Percentiles rank a stretch among this genome's conserved stretches.
phyloP scores from a whole-genome alignment of 1,284 basidiomycete genomes.

The Rhodotorula sp. region DNA sequence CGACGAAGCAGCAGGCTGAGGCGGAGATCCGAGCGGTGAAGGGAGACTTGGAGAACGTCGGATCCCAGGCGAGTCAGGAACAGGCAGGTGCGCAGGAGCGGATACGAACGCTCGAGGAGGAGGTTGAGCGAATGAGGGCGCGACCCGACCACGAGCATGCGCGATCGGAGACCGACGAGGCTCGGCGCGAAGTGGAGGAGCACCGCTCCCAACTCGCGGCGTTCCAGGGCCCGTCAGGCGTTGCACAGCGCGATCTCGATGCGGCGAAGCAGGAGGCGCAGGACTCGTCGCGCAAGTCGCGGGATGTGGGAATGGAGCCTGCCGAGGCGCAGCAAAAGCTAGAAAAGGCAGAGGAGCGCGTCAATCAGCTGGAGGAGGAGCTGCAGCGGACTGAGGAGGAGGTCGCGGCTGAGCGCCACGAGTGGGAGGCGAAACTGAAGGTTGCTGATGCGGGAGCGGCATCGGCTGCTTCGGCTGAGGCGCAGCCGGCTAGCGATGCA shows the following conservation, averaged over 20 bases:
- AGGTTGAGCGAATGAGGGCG: constrained; percentile 5
- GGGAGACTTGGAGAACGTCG: background rate
- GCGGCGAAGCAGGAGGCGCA: constrained; percentile 3
- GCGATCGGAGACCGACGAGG: background rate
- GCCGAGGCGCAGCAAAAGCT: constrained; percentile 7
- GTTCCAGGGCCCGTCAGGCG: background rate
- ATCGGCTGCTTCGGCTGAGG: background rate
- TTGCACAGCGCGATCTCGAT: background rate
- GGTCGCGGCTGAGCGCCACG: background rate
- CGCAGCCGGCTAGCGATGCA: background rate
- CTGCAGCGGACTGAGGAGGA: constrained; percentile 9
- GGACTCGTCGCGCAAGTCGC: constrained; percentile 3
- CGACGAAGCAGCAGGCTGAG: background rate
- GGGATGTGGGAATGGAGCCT: constrained; percentile 2
- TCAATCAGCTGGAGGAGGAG: constrained; percentile 16
- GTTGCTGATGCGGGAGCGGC: background rate
- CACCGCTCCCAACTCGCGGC: background rate
- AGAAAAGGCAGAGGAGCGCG: constrained; percentile 1
- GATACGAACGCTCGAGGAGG: background rate
- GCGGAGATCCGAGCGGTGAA: background rate
- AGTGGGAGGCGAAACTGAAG: background rate
- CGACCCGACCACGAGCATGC: background rate
- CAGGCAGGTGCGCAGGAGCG: background rate
- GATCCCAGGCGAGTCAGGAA: too few species aligned
- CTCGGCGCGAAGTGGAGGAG: background rate